phyloP scores from a whole-genome alignment of 1,139 yeast species.

The Geotrichum bryndzae region DNA sequence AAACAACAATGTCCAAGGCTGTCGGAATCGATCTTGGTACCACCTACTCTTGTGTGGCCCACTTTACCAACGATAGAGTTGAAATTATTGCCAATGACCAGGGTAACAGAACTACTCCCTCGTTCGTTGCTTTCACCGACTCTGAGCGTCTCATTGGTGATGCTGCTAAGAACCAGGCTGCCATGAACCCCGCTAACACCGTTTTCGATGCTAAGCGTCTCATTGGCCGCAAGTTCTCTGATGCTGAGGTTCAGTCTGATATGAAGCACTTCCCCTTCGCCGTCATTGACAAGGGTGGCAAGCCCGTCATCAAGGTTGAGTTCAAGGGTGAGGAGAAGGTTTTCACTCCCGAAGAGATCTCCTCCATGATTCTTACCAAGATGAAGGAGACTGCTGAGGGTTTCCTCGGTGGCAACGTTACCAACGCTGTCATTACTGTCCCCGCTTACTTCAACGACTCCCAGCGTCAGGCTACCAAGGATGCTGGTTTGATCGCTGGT shows the following conservation, averaged over 20 bases:
- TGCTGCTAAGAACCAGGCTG: constrained; percentile 59
- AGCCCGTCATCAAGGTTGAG: constrained; percentile 86
- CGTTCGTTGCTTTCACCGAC: constrained; percentile 93
- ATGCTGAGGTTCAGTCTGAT: constrained; percentile 85
- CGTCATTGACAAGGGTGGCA: constrained; percentile 77
- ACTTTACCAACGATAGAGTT: constrained; percentile 83
- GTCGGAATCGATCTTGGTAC: constrained; percentile 35
- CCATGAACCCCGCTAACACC: constrained; percentile 43
- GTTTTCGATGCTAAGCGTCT: constrained; percentile 96
- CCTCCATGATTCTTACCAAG: constrained; percentile 49
- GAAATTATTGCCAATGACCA: constrained; percentile 97
- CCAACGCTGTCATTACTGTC: constrained; percentile 86
- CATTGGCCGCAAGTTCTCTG: constrained; percentile 87
- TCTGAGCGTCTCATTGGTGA: constrained; percentile 76
- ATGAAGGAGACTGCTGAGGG: constrained; percentile 40
- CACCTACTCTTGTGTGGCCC: constrained; percentile 90
- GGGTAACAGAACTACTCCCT: constrained; percentile 98
- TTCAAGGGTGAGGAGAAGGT: constrained; percentile 41
- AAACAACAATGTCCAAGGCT: constrained; percentile 33
- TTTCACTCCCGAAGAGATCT: constrained; percentile 93
- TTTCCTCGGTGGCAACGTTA: constrained; percentile 77
- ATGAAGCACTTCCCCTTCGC: constrained; percentile 95
- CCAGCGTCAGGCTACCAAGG: constrained; percentile 30
- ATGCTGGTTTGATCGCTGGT: constrained; percentile 95
- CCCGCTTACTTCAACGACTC: constrained; percentile 52